These are phyloP conservation scores for Zymoseptoria tritici DNA, from an alignment of 2,329 filamentous ascomycete genomes.

Conservation along the genomic window DNA sequence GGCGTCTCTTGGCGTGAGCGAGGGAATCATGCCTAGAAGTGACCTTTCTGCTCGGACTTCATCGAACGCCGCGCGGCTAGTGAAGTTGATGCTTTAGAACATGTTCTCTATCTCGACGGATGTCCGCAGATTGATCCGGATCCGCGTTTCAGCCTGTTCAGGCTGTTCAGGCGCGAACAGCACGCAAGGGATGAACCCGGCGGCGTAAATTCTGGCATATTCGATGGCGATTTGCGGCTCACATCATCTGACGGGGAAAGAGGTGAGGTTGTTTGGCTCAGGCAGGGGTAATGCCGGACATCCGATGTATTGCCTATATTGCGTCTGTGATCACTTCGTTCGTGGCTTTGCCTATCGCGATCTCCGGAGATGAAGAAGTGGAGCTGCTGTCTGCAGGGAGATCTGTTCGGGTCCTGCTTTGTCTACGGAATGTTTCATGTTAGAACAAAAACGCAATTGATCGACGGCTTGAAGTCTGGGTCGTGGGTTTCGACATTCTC, in stretches of 20 bases:
- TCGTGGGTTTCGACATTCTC: not conserved
- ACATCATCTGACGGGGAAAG: not conserved
- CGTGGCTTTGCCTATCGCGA: not conserved
- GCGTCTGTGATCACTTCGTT: not conserved
- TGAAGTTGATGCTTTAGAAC: not conserved
- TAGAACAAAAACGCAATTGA: not conserved
- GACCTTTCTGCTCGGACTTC: not conserved
- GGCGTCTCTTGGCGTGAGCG: not conserved
- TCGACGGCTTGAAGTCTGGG: not conserved
- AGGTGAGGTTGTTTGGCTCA: not conserved
- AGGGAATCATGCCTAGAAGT: not conserved
- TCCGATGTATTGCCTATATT: not conserved
- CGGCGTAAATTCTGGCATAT: not conserved
- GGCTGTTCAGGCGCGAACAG: not conserved
- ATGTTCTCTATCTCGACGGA: not conserved
- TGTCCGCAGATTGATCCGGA: not conserved
- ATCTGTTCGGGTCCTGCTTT: not conserved
- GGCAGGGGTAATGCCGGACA: too few species aligned
- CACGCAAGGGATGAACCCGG: not conserved
- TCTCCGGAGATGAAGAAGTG: not conserved
- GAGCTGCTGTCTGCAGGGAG: not conserved
- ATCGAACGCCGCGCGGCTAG: not conserved
- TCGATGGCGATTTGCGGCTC: not conserved
- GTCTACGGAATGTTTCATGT: not conserved
- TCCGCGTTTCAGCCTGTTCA: too few species aligned